phyloP scores from a whole-genome alignment of 2,329 filamentous ascomycete genomes.

The Septoria petroselini region DNA sequence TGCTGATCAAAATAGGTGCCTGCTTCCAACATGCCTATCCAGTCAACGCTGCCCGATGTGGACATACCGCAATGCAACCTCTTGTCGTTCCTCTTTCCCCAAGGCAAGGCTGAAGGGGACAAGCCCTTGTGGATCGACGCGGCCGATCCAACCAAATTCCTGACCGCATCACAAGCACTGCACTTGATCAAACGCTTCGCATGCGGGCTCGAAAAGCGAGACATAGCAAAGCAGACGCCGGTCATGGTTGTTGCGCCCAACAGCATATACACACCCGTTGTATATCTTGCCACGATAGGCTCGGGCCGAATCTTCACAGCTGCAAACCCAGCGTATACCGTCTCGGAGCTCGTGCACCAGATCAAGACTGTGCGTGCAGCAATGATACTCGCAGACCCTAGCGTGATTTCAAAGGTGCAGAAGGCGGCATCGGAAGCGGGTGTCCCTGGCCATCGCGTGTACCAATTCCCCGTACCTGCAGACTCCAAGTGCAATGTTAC shows the following conservation, averaged over 20 bases:
- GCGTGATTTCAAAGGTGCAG: constrained; percentile 55
- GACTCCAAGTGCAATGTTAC: constrained; percentile 2
- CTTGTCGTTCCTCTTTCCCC: constrained; percentile 13
- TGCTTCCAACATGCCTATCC: constrained; percentile 4
- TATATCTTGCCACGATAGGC: constrained; percentile 70
- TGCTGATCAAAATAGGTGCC: too few relatives aligned
- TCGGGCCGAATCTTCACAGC: constrained; percentile 66
- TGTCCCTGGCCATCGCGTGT: constrained; percentile 56
- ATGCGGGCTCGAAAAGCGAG: constrained; percentile 47
- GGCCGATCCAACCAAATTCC: background rate
- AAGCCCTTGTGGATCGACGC: constrained; percentile 18
- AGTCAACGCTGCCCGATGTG: constrained; percentile 5
- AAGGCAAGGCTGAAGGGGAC: constrained; percentile 4
- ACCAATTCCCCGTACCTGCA: constrained; percentile 44
- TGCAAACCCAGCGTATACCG: constrained; percentile 67
- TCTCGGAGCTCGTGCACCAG: constrained; percentile 71
- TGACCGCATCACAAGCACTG: constrained; percentile 7
- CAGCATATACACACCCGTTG: constrained; percentile 32
- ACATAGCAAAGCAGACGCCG: constrained; percentile 56
- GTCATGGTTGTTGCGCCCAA: constrained; percentile 61
- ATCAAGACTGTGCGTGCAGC: constrained; percentile 66
- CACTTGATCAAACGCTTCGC: constrained; percentile 64
- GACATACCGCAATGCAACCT: constrained; percentile 15
- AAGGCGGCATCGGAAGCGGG: constrained; percentile 56
- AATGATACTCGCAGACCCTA: constrained; percentile 60